These are phyloP conservation scores for Rhododendron henanense DNA, from an alignment of 148 eudicot species.

Conservation along the genomic window DNA sequence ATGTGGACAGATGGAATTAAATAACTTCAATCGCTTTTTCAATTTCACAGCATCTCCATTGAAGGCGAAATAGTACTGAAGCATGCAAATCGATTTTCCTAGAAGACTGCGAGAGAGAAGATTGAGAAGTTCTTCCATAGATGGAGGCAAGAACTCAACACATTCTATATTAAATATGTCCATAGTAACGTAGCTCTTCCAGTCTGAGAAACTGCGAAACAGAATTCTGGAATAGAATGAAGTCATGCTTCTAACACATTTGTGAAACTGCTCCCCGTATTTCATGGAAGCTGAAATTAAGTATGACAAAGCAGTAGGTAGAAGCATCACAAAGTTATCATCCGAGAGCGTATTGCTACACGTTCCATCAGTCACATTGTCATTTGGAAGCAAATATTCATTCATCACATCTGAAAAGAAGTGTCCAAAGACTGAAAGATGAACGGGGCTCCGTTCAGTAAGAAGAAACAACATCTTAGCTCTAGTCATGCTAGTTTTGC, in stretches of 20 bases:
- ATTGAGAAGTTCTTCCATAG: slow-evolving; percentile 46
- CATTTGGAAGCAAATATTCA: slow-evolving; percentile 19
- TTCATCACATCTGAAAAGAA: slow-evolving; percentile 42
- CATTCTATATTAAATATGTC: slow-evolving; percentile 44
- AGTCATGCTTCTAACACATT: slow-evolving; percentile 27
- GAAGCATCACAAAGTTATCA: slow-evolving; percentile 57
- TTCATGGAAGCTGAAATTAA: background rate
- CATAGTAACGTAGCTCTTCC: slow-evolving; percentile 60
- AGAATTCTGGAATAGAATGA: slow-evolving; percentile 52
- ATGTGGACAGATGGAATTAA: slow-evolving; percentile 45
- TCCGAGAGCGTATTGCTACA: slow-evolving; percentile 31
- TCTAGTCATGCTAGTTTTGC: slow-evolving; percentile 30
- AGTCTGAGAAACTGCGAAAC: slow-evolving; percentile 50
- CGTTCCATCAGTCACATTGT: slow-evolving; percentile 14
- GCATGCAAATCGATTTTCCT: slow-evolving; percentile 49
- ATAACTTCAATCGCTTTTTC: slow-evolving; percentile 43
- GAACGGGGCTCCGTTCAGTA: slow-evolving; percentile 63
- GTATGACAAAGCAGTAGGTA: slow-evolving; percentile 53
- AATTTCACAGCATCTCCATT: slow-evolving; percentile 21
- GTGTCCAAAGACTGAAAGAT: slow-evolving; percentile 61
- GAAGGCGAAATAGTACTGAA: slow-evolving; percentile 38
- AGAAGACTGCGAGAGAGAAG: slow-evolving; percentile 60
- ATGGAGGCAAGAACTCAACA: slow-evolving; percentile 25
- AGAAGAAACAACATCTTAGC: slow-evolving; percentile 54
- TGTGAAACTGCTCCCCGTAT: slow-evolving; percentile 24